phyloP scores from a whole-genome alignment of 768 basidiomycete genomes.

The Lentinula detonsa region DNA sequence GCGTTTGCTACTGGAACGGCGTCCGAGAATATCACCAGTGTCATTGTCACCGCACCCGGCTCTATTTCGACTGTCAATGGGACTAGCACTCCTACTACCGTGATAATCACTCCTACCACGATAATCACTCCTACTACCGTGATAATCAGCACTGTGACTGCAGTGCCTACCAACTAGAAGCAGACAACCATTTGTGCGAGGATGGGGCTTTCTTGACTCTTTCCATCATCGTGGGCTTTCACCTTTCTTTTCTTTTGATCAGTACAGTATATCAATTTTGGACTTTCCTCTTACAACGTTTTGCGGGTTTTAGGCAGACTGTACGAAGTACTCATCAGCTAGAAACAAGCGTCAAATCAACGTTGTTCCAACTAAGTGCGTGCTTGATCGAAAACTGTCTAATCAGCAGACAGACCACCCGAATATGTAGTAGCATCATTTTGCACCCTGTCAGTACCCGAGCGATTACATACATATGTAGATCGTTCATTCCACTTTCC shows the following conservation, averaged over 20 bases:
- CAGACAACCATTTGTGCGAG: too few species aligned
- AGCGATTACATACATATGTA: not conserved
- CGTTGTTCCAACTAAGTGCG: not conserved
- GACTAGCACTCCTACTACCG: not conserved
- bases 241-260: not conserved
- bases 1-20: not conserved
- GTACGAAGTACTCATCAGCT: too few species aligned
- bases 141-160: not conserved
- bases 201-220: not conserved
- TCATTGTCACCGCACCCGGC: not conserved
- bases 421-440: too few species aligned
- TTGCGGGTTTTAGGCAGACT: too few species aligned
- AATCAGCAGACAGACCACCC: too few species aligned
- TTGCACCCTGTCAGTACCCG: not conserved
- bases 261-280: too few species aligned
- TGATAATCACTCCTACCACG: not conserved
- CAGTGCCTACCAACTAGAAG: not conserved
- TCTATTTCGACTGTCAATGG: not conserved
- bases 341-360: not conserved
- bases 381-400: too few species aligned
- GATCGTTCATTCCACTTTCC: not conserved
- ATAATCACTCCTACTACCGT: not conserved
- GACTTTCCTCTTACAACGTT: too few species aligned
- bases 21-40: not conserved
- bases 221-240: not conserved